These are phyloP conservation scores for Ascochyta viciae-villosae DNA, from an alignment of 2,329 filamentous ascomycete species.

Conservation along the genomic window DNA sequence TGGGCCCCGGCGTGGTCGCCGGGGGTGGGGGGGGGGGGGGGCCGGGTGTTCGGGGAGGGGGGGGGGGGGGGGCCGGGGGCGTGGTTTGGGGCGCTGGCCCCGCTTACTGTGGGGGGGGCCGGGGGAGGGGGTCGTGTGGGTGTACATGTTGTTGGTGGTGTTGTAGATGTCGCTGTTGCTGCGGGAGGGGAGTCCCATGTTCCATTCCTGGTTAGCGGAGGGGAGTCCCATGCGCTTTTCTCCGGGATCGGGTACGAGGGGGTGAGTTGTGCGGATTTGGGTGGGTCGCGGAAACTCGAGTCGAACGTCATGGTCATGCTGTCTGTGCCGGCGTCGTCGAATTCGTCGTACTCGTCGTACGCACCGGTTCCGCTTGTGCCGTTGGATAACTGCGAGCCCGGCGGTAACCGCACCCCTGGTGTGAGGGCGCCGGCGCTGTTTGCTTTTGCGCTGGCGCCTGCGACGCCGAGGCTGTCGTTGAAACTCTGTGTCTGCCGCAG, in stretches of 20 bases:
- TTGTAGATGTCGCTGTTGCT: no score
- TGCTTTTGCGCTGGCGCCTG: slow-evolving; percentile 16
- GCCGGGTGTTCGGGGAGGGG: no score
- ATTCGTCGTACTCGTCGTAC: slow-evolving; percentile 48
- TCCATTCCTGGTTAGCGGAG: background rate
- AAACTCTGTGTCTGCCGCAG: slow-evolving; percentile 53
- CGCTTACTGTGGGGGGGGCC: background rate
- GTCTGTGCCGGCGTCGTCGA: slow-evolving; percentile 34
- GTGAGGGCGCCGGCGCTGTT: slow-evolving; percentile 25
- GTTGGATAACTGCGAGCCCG: slow-evolving; percentile 24
- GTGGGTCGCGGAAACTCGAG: slow-evolving; percentile 41
- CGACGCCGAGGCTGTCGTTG: slow-evolving; percentile 44
- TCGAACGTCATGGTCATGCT: slow-evolving; percentile 56
- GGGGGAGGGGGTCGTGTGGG: background rate
- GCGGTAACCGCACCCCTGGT: slow-evolving; percentile 5
- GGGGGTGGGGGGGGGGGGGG: no score
- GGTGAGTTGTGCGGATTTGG: slow-evolving; percentile 18
- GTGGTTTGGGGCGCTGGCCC: slow-evolving; percentile 19
- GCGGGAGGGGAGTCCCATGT: slow-evolving; percentile 2
- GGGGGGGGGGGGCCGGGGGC: slow-evolving; percentile 37
- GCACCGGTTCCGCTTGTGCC: slow-evolving; percentile 21
- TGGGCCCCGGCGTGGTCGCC: no score
- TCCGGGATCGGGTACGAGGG: slow-evolving; percentile 22
- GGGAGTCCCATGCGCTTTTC: slow-evolving; percentile 14
- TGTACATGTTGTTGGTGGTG: no score